Evolutionary conservation across 495 filamentous ascomycete genomes (phyloP), one percentile per base, ranked within the genome.

Genomic region (Filosporella fistucella): DNA sequence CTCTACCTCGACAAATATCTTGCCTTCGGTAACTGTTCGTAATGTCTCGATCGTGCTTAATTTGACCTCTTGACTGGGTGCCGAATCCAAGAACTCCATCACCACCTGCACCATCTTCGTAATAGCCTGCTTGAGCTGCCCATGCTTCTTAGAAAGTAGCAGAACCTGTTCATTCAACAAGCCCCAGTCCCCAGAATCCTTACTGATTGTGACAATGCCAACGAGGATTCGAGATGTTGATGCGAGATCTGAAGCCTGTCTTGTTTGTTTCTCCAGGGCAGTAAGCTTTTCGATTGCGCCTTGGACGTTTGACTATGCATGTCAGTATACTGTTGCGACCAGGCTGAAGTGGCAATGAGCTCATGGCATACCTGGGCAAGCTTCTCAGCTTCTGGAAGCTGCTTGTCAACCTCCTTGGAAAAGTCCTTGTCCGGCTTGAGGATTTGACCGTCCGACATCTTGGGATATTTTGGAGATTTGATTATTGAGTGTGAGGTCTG

Each of bases 1-100:
- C 72, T 98, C 93, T 18, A 98, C 93, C 74, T 98, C 93, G 57
- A 98, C 91, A 58, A 97, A 98, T 59, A 98, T 97, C 88, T 98
- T 98, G 69, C 93, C 93, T 66, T 98, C 93, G 20, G 93, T 98
- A 51, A 98, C 91, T 24, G 93, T 96, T 50, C 93, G 82, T 57
- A 98, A 68, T 1, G 91, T 95, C 66, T 97, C 89, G 54, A 98
- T 97, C 32, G 94, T 81, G 13, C 88, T 84, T 36, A 98, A 73
- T 71, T 96, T 97, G 25, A 80, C 87, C 47, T 95, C 91, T 49
- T 85, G 51, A 48, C 74, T 85, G 29, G 91, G 88, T 25, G 78
- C 61, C 38, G 86, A 78, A 60, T 95, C 87, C 63, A 98, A 69
- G 64, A 96, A 96, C 36, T 69, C 74, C 88, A 98, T 95, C 44